Conservation (phyloP, 345 rosid genomes). For the Barbarea vulgaris region DNA sequence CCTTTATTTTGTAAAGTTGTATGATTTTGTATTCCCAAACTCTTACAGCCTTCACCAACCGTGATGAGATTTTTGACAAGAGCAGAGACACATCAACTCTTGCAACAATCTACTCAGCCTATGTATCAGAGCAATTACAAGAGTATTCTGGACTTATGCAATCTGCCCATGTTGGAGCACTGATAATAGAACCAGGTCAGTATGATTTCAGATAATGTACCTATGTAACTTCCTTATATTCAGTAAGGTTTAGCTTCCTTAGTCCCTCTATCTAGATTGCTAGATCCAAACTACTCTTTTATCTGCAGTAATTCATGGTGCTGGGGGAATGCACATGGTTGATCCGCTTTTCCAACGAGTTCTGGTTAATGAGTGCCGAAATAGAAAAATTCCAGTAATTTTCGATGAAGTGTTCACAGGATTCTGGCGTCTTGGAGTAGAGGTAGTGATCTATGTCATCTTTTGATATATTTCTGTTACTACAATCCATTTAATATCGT, state of each 20-base stretch:
- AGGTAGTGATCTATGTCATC: conserved; percentile 52
- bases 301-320: conserved; percentile 77
- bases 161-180: conserved; percentile 63
- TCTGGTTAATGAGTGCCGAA: conserved; percentile 80
- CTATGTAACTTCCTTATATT: neutral
- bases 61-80: conserved; percentile 67
- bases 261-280: neutral
- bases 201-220: neutral
- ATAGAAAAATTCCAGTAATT: conserved; percentile 74
- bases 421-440: conserved; percentile 95
- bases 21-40: conserved; percentile 15
- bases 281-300: conserved; percentile 12
- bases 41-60: conserved; percentile 62
- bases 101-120: conserved; percentile 60
- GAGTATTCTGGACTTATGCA: conserved; percentile 42
- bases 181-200: conserved; percentile 87
- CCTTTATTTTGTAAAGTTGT: neutral
- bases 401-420: conserved; percentile 98
- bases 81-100: conserved; percentile 67
- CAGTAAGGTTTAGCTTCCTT: conserved; percentile 7
- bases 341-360: conserved; percentile 94
- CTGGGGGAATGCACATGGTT: conserved; percentile 98
- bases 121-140: conserved; percentile 58
- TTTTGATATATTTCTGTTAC: conserved; percentile 5
- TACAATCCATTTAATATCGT: conserved; percentile 4